Conservation (phyloP, 495 filamentous ascomycete genomes). For the Penicillium angulare region DNA sequence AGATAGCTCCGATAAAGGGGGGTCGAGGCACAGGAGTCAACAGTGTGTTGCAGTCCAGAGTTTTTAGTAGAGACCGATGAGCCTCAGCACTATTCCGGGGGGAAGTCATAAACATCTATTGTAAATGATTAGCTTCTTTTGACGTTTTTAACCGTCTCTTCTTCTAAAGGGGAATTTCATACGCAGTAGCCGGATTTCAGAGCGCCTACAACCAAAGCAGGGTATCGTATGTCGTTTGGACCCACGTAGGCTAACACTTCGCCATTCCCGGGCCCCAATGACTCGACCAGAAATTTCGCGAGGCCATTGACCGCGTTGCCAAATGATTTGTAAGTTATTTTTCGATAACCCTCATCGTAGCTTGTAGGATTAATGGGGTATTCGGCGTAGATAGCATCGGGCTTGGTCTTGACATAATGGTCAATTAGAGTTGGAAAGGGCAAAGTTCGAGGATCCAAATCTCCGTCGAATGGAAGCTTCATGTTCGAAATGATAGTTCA, state of each 20-base stretch:
- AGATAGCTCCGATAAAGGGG: constrained; percentile 14
- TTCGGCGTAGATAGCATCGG: constrained; percentile 39
- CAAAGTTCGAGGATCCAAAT: constrained; percentile 8
- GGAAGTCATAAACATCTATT: constrained; percentile 33
- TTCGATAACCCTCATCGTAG: constrained; percentile 35
- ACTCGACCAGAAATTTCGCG: constrained; percentile 31
- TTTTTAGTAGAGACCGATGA: constrained; percentile 25
- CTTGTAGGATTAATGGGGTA: constrained; percentile 26
- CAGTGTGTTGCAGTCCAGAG: constrained; percentile 22
- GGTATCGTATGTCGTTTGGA: constrained; percentile 42
- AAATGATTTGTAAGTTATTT: constrained; percentile 36
- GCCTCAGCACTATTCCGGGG: constrained; percentile 34
- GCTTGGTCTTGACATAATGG: constrained; percentile 31
- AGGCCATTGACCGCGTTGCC: constrained; percentile 29
- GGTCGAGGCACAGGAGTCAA: constrained; percentile 21
- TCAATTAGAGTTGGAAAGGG: constrained; percentile 42
- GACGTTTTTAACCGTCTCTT: background rate
- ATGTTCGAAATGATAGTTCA: background rate
- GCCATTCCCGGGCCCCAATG: constrained; percentile 28
- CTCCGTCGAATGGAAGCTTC: background rate
- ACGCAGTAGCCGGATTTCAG: constrained; percentile 50
- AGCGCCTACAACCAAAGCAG: constrained; percentile 36
- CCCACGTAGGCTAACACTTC: constrained; percentile 43
- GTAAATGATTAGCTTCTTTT: background rate
- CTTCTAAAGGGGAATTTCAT: background rate